phyloP scores from a whole-genome alignment of 1,139 yeast genomes.

The Yamadazyma blattariae region DNA sequence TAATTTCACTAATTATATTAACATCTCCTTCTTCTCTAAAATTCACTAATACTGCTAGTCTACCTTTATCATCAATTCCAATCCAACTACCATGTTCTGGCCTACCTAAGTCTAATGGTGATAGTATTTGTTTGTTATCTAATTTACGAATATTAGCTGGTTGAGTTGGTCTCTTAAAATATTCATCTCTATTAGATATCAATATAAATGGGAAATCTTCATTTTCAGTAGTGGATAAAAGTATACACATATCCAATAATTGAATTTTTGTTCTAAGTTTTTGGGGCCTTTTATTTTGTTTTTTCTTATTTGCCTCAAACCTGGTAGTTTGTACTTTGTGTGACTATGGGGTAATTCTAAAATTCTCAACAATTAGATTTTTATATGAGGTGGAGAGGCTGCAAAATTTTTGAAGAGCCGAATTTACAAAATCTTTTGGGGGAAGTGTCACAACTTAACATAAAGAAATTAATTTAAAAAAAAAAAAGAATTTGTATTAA shows the following conservation, averaged over 20 bases:
- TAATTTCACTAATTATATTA: conserved; percentile 40
- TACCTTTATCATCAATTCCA: conserved; percentile 63
- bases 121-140: conserved; percentile 40
- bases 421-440: no score
- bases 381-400: no score
- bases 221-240: conserved; percentile 58
- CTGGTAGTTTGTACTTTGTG: no score
- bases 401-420: no score
- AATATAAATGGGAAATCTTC: conserved; percentile 68
- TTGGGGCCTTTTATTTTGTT: no score
- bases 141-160: conserved; percentile 50
- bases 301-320: no score
- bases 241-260: conserved; percentile 68
- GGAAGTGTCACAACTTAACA: no score
- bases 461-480: no score
- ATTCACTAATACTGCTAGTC: conserved; percentile 74
- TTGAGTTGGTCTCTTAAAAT: conserved; percentile 67
- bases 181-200: conserved; percentile 86
- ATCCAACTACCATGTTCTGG: conserved; percentile 90
- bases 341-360: neutral
- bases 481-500: no score
- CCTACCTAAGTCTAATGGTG: conserved; percentile 76
- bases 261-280: no score
- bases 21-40: conserved; percentile 44
- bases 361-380: conserved; percentile 1